Conservation (phyloP, 108 stramenopile genomes). For the Schizochytrium sp. region DNA sequence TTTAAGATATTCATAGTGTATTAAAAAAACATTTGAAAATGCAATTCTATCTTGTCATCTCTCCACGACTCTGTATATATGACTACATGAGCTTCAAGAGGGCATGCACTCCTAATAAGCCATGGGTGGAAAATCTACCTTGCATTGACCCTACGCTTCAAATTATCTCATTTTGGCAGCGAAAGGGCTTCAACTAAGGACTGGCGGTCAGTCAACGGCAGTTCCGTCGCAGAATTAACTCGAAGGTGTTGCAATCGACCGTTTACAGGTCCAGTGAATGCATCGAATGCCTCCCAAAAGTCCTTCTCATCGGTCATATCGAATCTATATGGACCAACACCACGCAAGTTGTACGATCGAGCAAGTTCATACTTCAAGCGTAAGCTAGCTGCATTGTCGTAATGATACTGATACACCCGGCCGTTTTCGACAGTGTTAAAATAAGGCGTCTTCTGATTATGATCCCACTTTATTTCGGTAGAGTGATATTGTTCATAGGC, state of each 20-base stretch:
- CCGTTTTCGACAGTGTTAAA: slow-evolving; percentile 49
- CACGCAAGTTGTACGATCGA: neutral
- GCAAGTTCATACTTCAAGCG: neutral
- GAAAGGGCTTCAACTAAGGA: too few species aligned
- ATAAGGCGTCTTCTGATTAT: neutral
- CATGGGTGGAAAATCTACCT: too few species aligned
- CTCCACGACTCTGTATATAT: too few species aligned
- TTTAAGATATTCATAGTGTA: slow-evolving; percentile 68
- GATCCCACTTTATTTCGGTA: neutral
- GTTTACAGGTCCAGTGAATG: neutral
- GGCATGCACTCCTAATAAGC: too few species aligned
- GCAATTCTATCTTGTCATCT: too few species aligned
- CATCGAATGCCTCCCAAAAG: slow-evolving; percentile 15
- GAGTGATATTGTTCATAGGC: neutral
- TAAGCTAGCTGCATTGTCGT: neutral
- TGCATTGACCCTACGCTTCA: too few species aligned
- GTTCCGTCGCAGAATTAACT: too few species aligned
- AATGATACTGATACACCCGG: slow-evolving; percentile 32
- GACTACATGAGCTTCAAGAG: too few species aligned
- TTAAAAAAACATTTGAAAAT: too few species aligned
- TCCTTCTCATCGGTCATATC: neutral
- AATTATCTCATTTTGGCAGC: too few species aligned
- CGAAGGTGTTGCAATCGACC: too few species aligned
- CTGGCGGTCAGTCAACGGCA: too few species aligned
- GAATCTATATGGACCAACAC: slow-evolving; percentile 17